Evolutionary conservation across 768 basidiomycete genomes (phyloP).

Genomic region (Gymnopilus dilepis): DNA sequence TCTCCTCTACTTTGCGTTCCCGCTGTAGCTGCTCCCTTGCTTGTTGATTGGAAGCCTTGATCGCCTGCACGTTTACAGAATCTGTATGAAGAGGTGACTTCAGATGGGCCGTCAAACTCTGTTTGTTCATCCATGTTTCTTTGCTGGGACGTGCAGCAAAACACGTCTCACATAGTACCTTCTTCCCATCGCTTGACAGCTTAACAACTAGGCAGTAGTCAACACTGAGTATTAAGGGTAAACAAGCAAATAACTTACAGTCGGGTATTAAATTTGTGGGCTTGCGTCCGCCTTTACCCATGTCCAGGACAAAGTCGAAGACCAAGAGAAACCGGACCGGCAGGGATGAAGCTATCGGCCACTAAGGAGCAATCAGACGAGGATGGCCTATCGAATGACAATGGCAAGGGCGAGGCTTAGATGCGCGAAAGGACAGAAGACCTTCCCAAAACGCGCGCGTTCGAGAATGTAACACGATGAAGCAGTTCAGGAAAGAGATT

Average conservation of each 20-base stretch:
- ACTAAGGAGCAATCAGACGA: no score
- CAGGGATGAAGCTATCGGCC: no score
- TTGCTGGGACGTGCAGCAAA: neutral
- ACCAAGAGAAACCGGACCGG: no score
- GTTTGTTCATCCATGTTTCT: constrained; percentile 7
- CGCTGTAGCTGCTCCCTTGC: neutral
- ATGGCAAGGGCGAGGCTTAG: no score
- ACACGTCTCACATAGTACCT: constrained; percentile 9
- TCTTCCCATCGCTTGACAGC: constrained; percentile 1
- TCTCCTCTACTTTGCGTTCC: constrained; percentile 1
- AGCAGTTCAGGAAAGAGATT: no score
- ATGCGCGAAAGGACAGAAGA: no score
- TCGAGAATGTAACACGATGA: no score
- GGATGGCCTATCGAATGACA: no score
- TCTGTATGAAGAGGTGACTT: neutral
- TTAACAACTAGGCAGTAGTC: constrained; percentile 1
- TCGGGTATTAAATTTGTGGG: constrained; percentile 3
- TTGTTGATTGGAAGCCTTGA: neutral
- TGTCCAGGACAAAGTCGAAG: no score
- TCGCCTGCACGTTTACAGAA: neutral
- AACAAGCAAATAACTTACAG: neutral
- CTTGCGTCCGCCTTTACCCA: neutral
- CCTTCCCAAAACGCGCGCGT: no score
- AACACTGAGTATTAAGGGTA: neutral
- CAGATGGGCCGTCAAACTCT: constrained; percentile 1